Evolutionary conservation across 1,284 basidiomycete genomes (phyloP), one percentile per base, ranked within the genome.

Genomic region (Apiotrichum brassicae): DNA sequence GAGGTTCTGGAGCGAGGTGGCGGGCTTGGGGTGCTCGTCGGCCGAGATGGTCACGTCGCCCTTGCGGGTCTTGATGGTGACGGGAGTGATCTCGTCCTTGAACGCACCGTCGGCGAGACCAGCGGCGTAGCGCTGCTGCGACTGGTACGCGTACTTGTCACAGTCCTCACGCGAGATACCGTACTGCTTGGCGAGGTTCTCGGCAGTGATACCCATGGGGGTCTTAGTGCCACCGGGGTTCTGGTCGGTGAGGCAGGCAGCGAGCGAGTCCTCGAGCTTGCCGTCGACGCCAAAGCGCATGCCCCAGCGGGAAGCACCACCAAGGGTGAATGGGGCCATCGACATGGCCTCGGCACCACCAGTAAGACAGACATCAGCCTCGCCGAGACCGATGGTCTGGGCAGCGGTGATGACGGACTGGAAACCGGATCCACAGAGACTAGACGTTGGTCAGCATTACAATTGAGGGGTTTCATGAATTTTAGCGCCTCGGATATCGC

Each of bases 271-370:
- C 48, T 78, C 77, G n/a, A 79, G 69, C 60, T 78, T 79, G 49
- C 78, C 66, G 61, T 79, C 78, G 19, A 77, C 64, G 13, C 78
- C 79, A 58, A 49, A 57, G 32, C 53, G 53, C 45, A 49, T 53
- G 48, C 64, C 63, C 67, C 66, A 68, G 70, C 77, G 58, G 22
- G 71, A 62, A 0, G 67, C 58, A 8, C 76, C 75, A n/a, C 70
- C 68, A 11, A 77, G 60, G 1, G 72, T 75, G 55, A 73, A 78
- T 3, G 79, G 79, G 6, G 74, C 70, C 60, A 75, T 71, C 18
- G 71, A 75, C 79, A 80, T 80, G 50, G 72, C 75, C 62, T 80
- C 79, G 16, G 76, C 68, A 22, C 79, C 78, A 49, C 79, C 79
- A 1, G 78, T 79, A 8, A 80, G 64, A 32, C 78, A 75, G 6